Percentiles rank a stretch among this genome's conserved stretches.
Evolutionary conservation across 2,329 filamentous ascomycete species (phyloP).

Genomic region (Akanthomyces lecanii): DNA sequence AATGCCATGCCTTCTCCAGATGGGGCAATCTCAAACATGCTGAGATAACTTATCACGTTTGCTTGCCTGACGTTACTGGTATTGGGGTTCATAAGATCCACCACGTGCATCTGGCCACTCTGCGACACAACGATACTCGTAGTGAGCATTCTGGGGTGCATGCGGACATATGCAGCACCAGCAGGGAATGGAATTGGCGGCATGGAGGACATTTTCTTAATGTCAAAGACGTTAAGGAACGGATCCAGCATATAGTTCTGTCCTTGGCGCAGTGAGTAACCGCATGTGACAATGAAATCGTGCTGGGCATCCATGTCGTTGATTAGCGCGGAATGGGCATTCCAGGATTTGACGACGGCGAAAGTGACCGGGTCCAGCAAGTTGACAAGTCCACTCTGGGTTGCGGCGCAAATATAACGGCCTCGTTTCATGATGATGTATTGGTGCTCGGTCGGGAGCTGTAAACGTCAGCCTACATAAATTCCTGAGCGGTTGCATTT

Average conservation of each 20-base stretch:
- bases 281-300: constrained; percentile 92
- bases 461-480: constrained; percentile 28
- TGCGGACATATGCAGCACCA: constrained; percentile 88
- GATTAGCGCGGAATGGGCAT: constrained; percentile 81
- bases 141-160: constrained; percentile 94
- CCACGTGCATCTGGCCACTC: constrained; percentile 88
- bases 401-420: constrained; percentile 89
- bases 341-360: constrained; percentile 79
- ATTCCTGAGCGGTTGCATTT: not conserved
- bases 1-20: constrained; percentile 83
- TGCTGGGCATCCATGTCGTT: constrained; percentile 97
- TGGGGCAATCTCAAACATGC: constrained; percentile 78
- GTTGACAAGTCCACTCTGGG: constrained; percentile 75
- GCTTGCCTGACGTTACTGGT: constrained; percentile 80
- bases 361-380: constrained; percentile 78
- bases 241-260: constrained; percentile 79
- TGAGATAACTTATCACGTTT: constrained; percentile 69
- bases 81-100: constrained; percentile 92
- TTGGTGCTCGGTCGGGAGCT: constrained; percentile 67
- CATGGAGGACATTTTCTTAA: constrained; percentile 84
- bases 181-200: constrained; percentile 89
- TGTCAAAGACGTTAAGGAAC: constrained; percentile 90
- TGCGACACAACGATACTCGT: constrained; percentile 93
- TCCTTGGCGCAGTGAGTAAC: constrained; percentile 76
- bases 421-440: constrained; percentile 92